These are phyloP conservation scores for Hordeum vulgare DNA, from an alignment of 176 grass and related monocot genomes.

Conservation along the genomic window DNA sequence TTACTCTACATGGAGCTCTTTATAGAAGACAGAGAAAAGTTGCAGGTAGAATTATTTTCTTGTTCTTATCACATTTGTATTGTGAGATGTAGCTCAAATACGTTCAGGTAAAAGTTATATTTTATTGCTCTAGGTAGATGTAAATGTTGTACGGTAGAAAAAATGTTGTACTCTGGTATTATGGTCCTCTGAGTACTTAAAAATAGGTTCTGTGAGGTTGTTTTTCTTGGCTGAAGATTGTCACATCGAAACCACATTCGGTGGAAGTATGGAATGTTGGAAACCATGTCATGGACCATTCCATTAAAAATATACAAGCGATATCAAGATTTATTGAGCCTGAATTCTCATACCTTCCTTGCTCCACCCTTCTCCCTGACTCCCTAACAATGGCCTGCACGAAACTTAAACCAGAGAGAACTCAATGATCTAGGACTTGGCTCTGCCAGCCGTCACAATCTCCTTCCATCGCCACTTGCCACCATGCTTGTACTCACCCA, in stretches of 20 bases:
- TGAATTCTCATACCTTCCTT: neutral
- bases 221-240: neutral
- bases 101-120: neutral
- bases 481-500: neutral
- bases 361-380: too few species aligned
- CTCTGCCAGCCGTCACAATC: neutral
- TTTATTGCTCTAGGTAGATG: neutral
- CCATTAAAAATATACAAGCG: neutral
- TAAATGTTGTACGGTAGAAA: neutral
- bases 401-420: neutral
- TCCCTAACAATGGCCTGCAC: neutral
- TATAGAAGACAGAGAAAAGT: neutral
- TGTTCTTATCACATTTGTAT: neutral
- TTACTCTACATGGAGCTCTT: conserved; percentile 5
- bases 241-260: neutral
- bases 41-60: neutral
- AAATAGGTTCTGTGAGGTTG: neutral
- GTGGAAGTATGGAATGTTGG: neutral
- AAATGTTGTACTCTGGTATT: neutral
- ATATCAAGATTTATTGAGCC: neutral
- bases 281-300: neutral
- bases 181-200: neutral
- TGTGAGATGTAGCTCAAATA: neutral
- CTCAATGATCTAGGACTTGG: neutral
- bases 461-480: neutral